Evolutionary conservation across 306 rosid species (phyloP), one percentile per base, ranked within the genome.

Genomic region (Psophocarpus tetragonolobus): DNA sequence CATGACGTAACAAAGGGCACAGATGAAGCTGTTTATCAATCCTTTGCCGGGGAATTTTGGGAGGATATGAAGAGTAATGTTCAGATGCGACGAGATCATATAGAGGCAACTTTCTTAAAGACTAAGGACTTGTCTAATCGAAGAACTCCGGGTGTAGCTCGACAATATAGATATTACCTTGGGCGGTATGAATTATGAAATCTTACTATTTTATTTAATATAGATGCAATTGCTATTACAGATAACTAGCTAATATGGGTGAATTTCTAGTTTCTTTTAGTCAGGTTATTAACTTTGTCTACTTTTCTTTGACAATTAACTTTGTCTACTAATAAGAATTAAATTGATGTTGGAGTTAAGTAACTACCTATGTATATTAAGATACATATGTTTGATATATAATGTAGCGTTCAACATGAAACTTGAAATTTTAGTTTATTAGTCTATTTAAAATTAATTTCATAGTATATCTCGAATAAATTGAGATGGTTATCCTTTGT

Each of bases 81-180:
- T 76, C 88, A 88, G 72, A 9, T 68, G 62, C 77, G 76, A 15
- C 36, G 38, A 44, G 94, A 89, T 82, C 87, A 73, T 53, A 32
- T 83, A 48, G 80, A 84, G 53, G 83, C 88, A 29, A 85, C 71
- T 80, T 84, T 88, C 56, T 75, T 71, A 77, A 20, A 23, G 10
- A 60, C 58, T 54, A 87, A 82, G 88, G 97, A 91, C 79, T 84
- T 91, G 65, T 91, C 97, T 24, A 58, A 85, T 47, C 83, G 97
- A 75, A 63, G 42, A 79, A 86, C 92, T 61, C 94, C 97, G 42
- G 97, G 94, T 60, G 72, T 89, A 27, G 56, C 68, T 62, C 86
- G 90, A 35, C 97, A 91, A 75, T 88, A 74, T 65, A 85, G 94
- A 90, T 91, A 91, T 82, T 91, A 83, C 69, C 23, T 91, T 58